Conservation (phyloP, 1,139 yeast genomes). For the Debaryomycetaceae sp. region DNA sequence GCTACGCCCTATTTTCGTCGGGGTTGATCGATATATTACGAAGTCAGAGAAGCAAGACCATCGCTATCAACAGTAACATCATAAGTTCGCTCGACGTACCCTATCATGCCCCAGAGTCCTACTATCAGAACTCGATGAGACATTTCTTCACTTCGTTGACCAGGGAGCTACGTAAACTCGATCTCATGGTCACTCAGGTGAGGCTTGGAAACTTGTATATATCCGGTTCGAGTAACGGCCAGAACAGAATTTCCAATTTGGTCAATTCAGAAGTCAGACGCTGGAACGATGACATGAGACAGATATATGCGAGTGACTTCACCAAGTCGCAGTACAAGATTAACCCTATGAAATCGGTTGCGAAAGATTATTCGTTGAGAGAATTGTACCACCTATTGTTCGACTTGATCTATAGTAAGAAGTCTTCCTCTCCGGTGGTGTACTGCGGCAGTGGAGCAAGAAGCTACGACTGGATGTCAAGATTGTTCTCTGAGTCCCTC, state of each 20-base stretch:
- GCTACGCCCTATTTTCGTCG: slow-evolving; percentile 50
- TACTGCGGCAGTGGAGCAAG: slow-evolving; percentile 54
- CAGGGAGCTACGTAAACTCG: slow-evolving; percentile 40
- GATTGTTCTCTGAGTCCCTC: slow-evolving; percentile 31
- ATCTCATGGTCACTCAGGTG: slow-evolving; percentile 42
- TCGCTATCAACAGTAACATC: slow-evolving; percentile 42
- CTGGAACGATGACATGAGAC: slow-evolving; percentile 39
- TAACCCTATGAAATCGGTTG: slow-evolving; percentile 32
- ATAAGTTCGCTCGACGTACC: slow-evolving; percentile 42
- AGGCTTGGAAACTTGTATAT: slow-evolving; percentile 47
- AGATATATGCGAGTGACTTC: slow-evolving; percentile 34
- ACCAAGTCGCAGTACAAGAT: slow-evolving; percentile 30
- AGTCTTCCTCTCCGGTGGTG: slow-evolving; percentile 27
- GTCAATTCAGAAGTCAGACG: slow-evolving; percentile 38
- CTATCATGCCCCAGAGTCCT: slow-evolving; percentile 48
- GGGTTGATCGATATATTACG: slow-evolving; percentile 61
- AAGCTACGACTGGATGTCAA: slow-evolving; percentile 33
- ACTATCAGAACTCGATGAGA: slow-evolving; percentile 35
- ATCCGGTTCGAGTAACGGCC: slow-evolving; percentile 26
- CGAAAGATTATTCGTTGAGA: slow-evolving; percentile 40
- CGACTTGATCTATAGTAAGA: slow-evolving; percentile 44
- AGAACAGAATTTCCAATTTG: slow-evolving; percentile 26
- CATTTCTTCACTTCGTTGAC: slow-evolving; percentile 36
- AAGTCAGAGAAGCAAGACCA: slow-evolving; percentile 39
- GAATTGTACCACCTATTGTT: slow-evolving; percentile 53